Conservation (phyloP, 2,329 filamentous ascomycete species). For the Zalaria sp. region DNA sequence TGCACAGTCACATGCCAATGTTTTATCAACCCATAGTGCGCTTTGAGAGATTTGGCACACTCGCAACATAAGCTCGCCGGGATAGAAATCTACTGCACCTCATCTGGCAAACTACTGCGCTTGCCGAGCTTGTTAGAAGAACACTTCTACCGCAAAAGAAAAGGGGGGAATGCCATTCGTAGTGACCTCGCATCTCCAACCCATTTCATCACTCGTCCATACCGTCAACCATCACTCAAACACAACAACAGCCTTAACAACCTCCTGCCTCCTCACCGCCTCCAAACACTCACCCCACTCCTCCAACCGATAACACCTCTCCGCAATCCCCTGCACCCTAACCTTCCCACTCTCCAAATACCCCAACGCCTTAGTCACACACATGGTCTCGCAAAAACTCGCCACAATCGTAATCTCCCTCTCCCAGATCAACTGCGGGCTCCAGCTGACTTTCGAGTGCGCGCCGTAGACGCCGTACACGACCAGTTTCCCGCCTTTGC, state of each 20-base stretch:
- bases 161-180: too few species aligned
- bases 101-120: too few species aligned
- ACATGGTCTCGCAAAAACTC: slow-evolving; percentile 54
- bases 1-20: too few species aligned
- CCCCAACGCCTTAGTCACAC: slow-evolving; percentile 16
- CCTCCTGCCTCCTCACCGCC: slow-evolving; percentile 56
- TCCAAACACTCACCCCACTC: slow-evolving; percentile 58
- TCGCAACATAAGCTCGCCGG: too few species aligned
- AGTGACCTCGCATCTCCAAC: too few species aligned
- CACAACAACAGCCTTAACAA: slow-evolving; percentile 57
- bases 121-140: too few species aligned
- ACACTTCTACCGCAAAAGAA: too few species aligned
- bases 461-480: slow-evolving; percentile 58
- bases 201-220: too few species aligned
- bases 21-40: too few species aligned
- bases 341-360: slow-evolving; percentile 44
- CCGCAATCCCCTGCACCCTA: slow-evolving; percentile 54
- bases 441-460: slow-evolving; percentile 49
- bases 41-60: too few species aligned
- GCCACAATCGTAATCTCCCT: slow-evolving; percentile 60
- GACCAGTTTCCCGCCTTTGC: slow-evolving; percentile 56
- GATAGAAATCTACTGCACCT: too few species aligned
- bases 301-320: slow-evolving; percentile 60
- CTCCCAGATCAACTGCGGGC: slow-evolving; percentile 55
- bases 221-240: neutral